These are phyloP conservation scores for Dissophora globulifera DNA, from an alignment of 192 early-diverging fungal species.

Conservation along the genomic window DNA sequence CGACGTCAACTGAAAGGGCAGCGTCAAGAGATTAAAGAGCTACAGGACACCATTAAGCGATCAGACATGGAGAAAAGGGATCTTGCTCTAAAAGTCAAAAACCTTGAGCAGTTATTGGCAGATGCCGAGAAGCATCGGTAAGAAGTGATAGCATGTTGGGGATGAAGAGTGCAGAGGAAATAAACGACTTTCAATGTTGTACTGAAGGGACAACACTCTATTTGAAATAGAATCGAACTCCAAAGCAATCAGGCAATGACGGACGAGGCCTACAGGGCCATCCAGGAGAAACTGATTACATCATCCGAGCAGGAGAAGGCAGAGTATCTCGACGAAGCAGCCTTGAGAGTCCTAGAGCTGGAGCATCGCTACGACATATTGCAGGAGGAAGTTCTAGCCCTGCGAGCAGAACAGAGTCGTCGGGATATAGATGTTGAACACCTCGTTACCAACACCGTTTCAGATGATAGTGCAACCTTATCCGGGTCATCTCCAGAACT, in stretches of 20 bases:
- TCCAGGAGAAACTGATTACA: slow-evolving; percentile 26
- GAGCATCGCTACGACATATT: slow-evolving; percentile 24
- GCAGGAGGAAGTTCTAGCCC: slow-evolving; percentile 10
- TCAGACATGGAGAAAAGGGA: slow-evolving; percentile 34
- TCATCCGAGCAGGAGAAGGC: slow-evolving; percentile 41
- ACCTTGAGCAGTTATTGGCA: slow-evolving; percentile 25
- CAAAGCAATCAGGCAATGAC: slow-evolving; percentile 45
- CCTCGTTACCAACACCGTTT: no score
- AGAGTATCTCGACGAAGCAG: slow-evolving; percentile 37
- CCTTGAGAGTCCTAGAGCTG: slow-evolving; percentile 26
- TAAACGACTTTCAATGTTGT: no score
- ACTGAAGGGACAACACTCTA: not conserved
- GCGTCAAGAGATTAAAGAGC: slow-evolving; percentile 29
- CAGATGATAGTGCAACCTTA: no score
- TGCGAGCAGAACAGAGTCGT: not conserved
- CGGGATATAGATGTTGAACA: no score
- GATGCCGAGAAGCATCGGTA: slow-evolving; percentile 46
- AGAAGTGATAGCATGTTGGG: slow-evolving; percentile 6
- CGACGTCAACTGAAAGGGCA: slow-evolving; percentile 45
- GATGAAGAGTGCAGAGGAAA: no score
- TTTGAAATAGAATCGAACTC: slow-evolving; percentile 27
- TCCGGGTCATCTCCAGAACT: no score
- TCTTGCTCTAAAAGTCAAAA: slow-evolving; percentile 9
- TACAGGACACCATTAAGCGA: slow-evolving; percentile 28
- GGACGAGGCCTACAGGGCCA: slow-evolving; percentile 41